Percentiles rank a stretch among this genome's conserved stretches.
Evolutionary conservation across 257 asterid genomes (phyloP).

Genomic region (Thymus mandschuricus): DNA sequence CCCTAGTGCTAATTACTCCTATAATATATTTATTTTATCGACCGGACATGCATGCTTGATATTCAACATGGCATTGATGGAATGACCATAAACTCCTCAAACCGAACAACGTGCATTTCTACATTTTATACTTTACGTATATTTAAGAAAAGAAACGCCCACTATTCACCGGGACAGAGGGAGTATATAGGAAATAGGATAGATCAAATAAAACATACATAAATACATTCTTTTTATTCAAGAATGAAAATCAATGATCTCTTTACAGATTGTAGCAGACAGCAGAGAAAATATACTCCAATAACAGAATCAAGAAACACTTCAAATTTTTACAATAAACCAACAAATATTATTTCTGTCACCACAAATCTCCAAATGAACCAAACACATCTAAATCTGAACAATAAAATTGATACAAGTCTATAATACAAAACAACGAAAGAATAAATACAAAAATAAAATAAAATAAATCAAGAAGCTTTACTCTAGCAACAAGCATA

Average conservation of each 20-base stretch:
- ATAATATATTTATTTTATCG: too few relatives aligned
- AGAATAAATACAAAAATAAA: constrained; percentile 16
- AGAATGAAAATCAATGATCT: not conserved
- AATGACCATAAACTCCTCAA: too few relatives aligned
- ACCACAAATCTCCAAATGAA: not conserved
- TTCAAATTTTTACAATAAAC: not conserved
- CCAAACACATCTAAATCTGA: constrained; percentile 14
- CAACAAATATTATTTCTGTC: not conserved
- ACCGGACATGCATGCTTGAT: too few relatives aligned
- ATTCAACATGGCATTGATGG: too few relatives aligned
- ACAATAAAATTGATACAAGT: constrained; percentile 1
- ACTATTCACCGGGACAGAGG: too few relatives aligned
- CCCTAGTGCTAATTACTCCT: too few relatives aligned
- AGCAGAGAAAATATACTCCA: not conserved
- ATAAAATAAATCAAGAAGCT: not conserved
- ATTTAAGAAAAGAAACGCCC: too few relatives aligned
- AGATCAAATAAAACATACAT: too few relatives aligned
- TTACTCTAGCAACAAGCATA: not conserved
- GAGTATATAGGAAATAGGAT: too few relatives aligned
- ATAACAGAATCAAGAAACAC: not conserved
- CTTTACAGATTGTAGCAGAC: not conserved
- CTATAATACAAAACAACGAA: not conserved
- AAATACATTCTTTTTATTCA: too few relatives aligned
- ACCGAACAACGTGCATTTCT: too few relatives aligned
- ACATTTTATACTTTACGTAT: too few relatives aligned